These are phyloP conservation scores for Coccomyxa sp. DNA, from an alignment of 139 green algal species.

Conservation along the genomic window DNA sequence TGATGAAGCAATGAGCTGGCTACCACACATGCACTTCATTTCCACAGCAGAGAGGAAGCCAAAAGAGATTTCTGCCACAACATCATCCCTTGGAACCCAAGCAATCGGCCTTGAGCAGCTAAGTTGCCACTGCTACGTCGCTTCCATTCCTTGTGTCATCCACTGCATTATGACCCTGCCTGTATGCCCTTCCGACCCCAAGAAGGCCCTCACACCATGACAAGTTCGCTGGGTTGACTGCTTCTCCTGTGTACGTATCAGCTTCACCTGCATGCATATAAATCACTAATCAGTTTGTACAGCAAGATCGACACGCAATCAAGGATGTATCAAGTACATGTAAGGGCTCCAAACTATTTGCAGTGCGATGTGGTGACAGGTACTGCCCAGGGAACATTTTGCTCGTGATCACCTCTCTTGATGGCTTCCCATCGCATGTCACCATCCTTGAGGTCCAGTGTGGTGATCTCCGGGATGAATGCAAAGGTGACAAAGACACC, in stretches of 20 bases:
- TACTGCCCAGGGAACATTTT: background rate
- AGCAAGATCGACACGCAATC: background rate
- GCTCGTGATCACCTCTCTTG: background rate
- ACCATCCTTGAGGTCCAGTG: conserved; percentile 50
- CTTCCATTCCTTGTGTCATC: no score
- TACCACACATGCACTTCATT: no score
- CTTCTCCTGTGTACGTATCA: conserved; percentile 33
- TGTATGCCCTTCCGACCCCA: conserved; percentile 26
- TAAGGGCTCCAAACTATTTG: background rate
- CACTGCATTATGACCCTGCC: background rate
- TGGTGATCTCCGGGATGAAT: conserved; percentile 55
- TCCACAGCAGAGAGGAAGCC: no score
- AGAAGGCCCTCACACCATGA: conserved; percentile 40
- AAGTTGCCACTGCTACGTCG: no score
- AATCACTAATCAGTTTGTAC: background rate
- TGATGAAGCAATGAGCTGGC: no score
- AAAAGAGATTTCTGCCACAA: no score
- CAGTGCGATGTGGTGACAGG: background rate
- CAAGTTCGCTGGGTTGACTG: conserved; percentile 57
- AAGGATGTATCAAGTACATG: background rate
- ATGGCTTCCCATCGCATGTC: conserved; percentile 16
- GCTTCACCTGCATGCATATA: conserved; percentile 7
- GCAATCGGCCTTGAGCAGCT: no score
- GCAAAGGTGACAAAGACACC: conserved; percentile 40
- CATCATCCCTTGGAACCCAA: no score